Conservation (phyloP, 768 basidiomycete species). For the Suillus hirtellus region DNA sequence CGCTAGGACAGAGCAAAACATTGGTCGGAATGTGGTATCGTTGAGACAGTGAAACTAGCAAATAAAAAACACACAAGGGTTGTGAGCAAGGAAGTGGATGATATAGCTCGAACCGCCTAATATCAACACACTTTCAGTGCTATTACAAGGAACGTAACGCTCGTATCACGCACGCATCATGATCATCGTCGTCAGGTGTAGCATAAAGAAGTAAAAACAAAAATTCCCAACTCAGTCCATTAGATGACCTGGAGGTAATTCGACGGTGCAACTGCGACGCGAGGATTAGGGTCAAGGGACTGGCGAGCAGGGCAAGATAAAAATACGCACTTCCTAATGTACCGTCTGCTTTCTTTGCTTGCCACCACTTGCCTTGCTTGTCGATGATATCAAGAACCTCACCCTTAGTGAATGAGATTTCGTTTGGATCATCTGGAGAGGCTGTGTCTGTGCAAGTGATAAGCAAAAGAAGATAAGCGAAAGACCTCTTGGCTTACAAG, state of each 20-base stretch:
- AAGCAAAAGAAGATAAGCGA: constrained; percentile 19
- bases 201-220: constrained; percentile 12
- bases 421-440: constrained; percentile 93
- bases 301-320: constrained; percentile 1
- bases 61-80: constrained; percentile 28
- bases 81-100: constrained; percentile 24
- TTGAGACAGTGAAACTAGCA: constrained; percentile 13
- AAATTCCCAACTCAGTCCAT: constrained; percentile 27
- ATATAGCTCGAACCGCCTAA: constrained; percentile 30
- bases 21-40: constrained; percentile 31
- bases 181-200: constrained; percentile 26
- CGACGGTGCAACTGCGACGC: constrained; percentile 69
- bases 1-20: constrained; percentile 11
- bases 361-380: constrained; percentile 94
- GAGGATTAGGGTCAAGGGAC: constrained; percentile 13
- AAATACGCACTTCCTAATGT: constrained; percentile 67
- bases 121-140: constrained; percentile 24
- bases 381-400: constrained; percentile 92
- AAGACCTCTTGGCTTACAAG: constrained; percentile 56
- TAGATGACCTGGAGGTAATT: constrained; percentile 83
- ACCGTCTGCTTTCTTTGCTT: constrained; percentile 79
- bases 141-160: constrained; percentile 34
- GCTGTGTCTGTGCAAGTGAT: constrained; percentile 68
- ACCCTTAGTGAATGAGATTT: constrained; percentile 91
- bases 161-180: constrained; percentile 32